A percentile compares a stretch with the other conserved stretches of the same genome.
These are phyloP conservation scores for Colletotrichum caudatum DNA, from an alignment of 2,329 filamentous ascomycete genomes.

Conservation along the genomic window DNA sequence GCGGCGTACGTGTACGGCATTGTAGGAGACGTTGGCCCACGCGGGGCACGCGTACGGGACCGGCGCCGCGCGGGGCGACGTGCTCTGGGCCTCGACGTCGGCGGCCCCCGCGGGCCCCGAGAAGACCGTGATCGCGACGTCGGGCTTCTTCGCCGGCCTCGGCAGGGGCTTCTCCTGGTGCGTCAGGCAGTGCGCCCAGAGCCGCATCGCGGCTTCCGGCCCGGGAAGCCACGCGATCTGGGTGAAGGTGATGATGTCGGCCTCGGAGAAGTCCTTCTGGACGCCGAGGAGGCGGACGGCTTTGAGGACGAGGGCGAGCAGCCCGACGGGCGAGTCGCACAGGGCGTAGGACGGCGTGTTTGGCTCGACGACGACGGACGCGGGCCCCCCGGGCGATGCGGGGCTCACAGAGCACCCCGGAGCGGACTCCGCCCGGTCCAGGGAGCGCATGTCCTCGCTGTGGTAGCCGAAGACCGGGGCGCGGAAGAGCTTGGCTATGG, in stretches of 20 bases:
- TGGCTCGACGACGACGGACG: slow-evolving; percentile 55
- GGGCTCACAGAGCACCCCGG: slow-evolving; percentile 10
- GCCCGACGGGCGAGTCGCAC: slow-evolving; percentile 70
- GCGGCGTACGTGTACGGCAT: slow-evolving; percentile 57
- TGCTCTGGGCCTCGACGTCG: slow-evolving; percentile 41
- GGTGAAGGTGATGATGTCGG: slow-evolving; percentile 70
- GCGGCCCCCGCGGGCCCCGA: slow-evolving; percentile 46
- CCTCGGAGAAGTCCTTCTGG: slow-evolving; percentile 56
- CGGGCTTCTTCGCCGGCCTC: slow-evolving; percentile 50
- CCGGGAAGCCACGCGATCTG: slow-evolving; percentile 76
- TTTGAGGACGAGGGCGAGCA: slow-evolving; percentile 67
- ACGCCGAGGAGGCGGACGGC: slow-evolving; percentile 57
- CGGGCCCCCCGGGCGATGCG: slow-evolving; percentile 48
- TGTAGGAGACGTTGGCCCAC: slow-evolving; percentile 61
- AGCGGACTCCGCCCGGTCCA: slow-evolving; percentile 48
- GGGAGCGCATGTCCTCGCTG: slow-evolving; percentile 61
- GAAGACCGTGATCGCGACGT: slow-evolving; percentile 62
- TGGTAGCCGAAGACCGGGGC: slow-evolving; percentile 68
- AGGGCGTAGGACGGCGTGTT: slow-evolving; percentile 70
- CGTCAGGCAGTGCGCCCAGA: slow-evolving; percentile 62
- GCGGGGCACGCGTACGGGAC: slow-evolving; percentile 58
- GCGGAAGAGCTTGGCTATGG: slow-evolving; percentile 62
- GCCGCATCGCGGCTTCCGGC: slow-evolving; percentile 70
- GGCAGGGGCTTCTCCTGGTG: slow-evolving; percentile 48
- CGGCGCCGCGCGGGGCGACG: slow-evolving; percentile 45